Conservation (phyloP, 2,329 filamentous ascomycete genomes). For the Fusarium udum region DNA sequence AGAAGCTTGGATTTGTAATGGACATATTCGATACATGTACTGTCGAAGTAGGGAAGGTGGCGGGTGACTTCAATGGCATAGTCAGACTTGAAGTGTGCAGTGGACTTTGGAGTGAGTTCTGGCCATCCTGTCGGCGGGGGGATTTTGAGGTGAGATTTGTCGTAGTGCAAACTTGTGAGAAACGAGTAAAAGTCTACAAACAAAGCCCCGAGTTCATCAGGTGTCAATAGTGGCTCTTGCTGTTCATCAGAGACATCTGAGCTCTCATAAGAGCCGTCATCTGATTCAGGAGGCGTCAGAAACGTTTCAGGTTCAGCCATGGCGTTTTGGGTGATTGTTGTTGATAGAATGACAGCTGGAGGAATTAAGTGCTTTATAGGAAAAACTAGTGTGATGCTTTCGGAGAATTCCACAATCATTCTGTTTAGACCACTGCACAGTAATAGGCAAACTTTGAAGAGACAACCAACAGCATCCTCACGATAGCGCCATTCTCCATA, state of each 20-base stretch:
- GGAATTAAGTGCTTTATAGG: not conserved
- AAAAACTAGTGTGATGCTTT: not conserved
- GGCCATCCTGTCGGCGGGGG: not conserved
- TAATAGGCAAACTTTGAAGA: not conserved
- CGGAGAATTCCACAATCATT: not conserved
- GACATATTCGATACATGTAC: not conserved
- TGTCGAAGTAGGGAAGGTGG: not conserved
- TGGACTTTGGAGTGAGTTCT: not conserved
- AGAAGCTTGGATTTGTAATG: not conserved
- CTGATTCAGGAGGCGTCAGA: not conserved
- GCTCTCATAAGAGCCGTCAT: not conserved
- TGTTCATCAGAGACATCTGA: not conserved
- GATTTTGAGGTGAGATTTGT: not conserved
- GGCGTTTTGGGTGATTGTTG: not conserved
- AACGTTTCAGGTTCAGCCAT: not conserved
- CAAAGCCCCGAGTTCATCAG: not conserved
- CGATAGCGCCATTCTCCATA: not conserved
- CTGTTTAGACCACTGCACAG: not conserved
- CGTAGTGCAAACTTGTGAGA: not conserved
- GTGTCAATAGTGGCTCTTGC: not conserved
- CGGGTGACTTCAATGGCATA: not conserved
- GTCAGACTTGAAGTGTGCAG: not conserved
- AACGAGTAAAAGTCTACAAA: not conserved
- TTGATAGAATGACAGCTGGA: too few relatives aligned
- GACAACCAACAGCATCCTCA: not conserved